Percentiles rank a stretch among this genome's conserved stretches.
Evolutionary conservation across 345 rosid species (phyloP).

Genomic region (Lagerstroemia speciosa): DNA sequence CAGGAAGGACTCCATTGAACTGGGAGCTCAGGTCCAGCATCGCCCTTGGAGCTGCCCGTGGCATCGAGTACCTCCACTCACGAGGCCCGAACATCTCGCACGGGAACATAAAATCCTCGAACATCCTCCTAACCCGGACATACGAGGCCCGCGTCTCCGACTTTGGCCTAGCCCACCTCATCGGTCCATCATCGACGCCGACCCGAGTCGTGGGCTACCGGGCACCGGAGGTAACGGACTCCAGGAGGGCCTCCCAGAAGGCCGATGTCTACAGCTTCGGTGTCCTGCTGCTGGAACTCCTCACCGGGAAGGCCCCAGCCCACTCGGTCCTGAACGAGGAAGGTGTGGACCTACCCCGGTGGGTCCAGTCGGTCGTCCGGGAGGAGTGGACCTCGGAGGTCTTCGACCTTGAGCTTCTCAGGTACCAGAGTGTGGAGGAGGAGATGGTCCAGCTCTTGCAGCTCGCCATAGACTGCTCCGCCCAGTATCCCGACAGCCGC

Average conservation of each 20-base stretch:
- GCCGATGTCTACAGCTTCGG: constrained; percentile 98
- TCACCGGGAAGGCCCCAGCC: constrained; percentile 85
- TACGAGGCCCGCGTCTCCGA: constrained; percentile 81
- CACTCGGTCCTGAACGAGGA: constrained; percentile 78
- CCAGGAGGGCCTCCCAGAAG: constrained; percentile 78
- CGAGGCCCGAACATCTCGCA: constrained; percentile 70
- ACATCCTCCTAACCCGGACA: constrained; percentile 63
- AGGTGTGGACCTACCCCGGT: constrained; percentile 87
- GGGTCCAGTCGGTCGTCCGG: constrained; percentile 82
- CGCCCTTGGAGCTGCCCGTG: constrained; percentile 82
- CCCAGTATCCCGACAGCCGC: constrained; percentile 71
- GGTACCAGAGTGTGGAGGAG: constrained; percentile 64
- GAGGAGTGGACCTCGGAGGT: constrained; percentile 91
- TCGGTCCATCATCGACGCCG: constrained; percentile 56
- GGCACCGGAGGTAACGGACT: constrained; percentile 93
- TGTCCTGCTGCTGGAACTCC: constrained; percentile 69
- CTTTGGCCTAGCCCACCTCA: constrained; percentile 77
- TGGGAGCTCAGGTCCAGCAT: constrained; percentile 75
- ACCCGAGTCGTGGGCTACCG: constrained; percentile 82
- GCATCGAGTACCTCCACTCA: constrained; percentile 72
- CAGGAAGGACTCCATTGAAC: constrained; percentile 72
- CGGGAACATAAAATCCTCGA: constrained; percentile 90
- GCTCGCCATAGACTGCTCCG: constrained; percentile 76
- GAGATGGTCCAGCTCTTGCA: constrained; percentile 83
- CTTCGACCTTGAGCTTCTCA: constrained; percentile 77